Evolutionary conservation across 371 early-diverging fungal genomes (phyloP), one percentile per base, ranked within the genome.

Genomic region (Funneliformis caledonium): DNA sequence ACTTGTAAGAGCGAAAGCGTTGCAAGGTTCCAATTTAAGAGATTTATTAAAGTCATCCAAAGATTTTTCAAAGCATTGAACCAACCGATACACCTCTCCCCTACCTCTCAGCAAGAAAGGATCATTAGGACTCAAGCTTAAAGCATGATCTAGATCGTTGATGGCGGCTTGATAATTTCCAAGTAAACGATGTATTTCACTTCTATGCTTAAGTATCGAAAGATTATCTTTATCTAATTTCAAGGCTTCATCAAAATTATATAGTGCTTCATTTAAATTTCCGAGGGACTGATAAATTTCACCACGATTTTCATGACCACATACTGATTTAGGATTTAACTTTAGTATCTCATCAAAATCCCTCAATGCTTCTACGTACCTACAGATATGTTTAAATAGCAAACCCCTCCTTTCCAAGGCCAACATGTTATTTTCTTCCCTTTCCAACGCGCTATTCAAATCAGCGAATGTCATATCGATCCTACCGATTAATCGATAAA

Each of bases 331-430:
- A 37, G 67, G 48, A 6, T 76, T 62, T 26, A 62, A 26, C 22
- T n/a, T 22, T 47, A 77, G 31, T 50, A 65, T 65, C 14, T 65
- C 45, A 80, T 69, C 50, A 60, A 80, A 80, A 80, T 80, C 80
- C 43, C 33, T 16, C 42, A 80, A 61, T 42, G 78, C 78, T 16
- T 78, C 52, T 14, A 52, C n/a, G 37, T 68, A 14, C 33, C 33
- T 48, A 37, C 31, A 19, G 31, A 73, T 50, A 26, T 22, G 26
- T 52, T 56, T 22, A 73, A 31, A 52, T n/a, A 73, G 31, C 8
- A 31, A 6, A 56, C 52, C 73, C 11, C 73, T 48, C 19, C 56
- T 52, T 73, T 73, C 73, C 22, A 73, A 73, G 4, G 73, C 56
- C 16, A 73, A 19, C n/a, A 37, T 48, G 14, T 50, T 73, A 56